A percentile compares a stretch with the other conserved stretches of the same genome.
Evolutionary conservation across 73 alveolate species (phyloP).

Genomic region (Strombidium stylifer): DNA sequence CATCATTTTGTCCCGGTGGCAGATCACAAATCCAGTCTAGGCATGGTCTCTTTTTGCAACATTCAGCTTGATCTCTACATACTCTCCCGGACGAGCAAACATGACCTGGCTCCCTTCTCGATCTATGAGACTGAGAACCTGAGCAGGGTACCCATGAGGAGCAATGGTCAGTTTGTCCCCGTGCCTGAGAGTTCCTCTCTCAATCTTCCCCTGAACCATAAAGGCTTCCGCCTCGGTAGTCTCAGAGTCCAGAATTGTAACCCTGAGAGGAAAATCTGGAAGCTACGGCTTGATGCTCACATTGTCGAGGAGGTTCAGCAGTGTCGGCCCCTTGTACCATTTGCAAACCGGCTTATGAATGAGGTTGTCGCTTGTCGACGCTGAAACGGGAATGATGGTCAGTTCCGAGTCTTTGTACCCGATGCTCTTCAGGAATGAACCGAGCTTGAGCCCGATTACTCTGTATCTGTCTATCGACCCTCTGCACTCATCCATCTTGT

Average conservation of each 20-base stretch:
- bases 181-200: constrained; percentile 85
- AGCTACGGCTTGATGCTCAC: constrained; percentile 89
- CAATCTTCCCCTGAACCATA: constrained; percentile 93
- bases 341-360: constrained; percentile 68
- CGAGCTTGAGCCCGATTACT: constrained; percentile 65
- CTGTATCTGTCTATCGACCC: constrained; percentile 97
- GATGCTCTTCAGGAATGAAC: constrained; percentile 88
- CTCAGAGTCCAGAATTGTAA: constrained; percentile 88
- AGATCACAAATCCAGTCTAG: constrained; percentile 90
- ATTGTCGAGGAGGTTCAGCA: constrained; percentile 90
- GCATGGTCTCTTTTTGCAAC: constrained; percentile 81
- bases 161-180: constrained; percentile 62
- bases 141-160: constrained; percentile 70
- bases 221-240: constrained; percentile 89
- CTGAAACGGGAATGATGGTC: constrained; percentile 96
- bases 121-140: constrained; percentile 68
- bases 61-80: constrained; percentile 81
- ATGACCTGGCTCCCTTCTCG: constrained; percentile 77
- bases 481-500: constrained; percentile 99
- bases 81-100: constrained; percentile 95
- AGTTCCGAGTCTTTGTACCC: constrained; percentile 79
- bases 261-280: constrained; percentile 94
- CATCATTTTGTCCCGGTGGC: constrained; percentile 68
- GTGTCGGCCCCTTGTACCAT: constrained; percentile 99
- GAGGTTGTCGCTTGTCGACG: constrained; percentile 89